phyloP scores from a whole-genome alignment of 441 rosid species.

The Euphorbia schlechtendalii region DNA sequence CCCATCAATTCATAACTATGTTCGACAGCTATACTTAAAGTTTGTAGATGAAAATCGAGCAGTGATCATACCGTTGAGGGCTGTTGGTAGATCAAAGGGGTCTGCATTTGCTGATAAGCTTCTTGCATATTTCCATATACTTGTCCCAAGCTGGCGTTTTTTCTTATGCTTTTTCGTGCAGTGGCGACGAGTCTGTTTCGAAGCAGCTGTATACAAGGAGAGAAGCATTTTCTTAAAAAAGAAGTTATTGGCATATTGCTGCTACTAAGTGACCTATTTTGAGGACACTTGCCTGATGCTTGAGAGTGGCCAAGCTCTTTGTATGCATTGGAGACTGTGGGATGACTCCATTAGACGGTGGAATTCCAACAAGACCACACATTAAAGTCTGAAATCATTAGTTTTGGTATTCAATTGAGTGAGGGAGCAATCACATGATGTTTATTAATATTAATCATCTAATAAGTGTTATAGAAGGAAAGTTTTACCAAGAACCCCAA shows the following conservation, averaged over 20 bases:
- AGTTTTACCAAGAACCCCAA: slow-evolving; percentile 62
- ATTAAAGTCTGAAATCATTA: slow-evolving; percentile 52
- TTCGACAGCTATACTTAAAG: not conserved
- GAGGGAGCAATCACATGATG: not conserved
- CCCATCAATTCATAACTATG: not conserved
- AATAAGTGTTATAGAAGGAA: not conserved
- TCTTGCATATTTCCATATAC: slow-evolving; percentile 86
- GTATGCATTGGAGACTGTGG: slow-evolving; percentile 99
- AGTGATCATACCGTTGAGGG: slow-evolving; percentile 35
- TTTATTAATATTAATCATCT: not conserved
- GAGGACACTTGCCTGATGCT: slow-evolving; percentile 53
- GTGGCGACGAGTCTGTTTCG: slow-evolving; percentile 68
- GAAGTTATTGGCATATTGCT: not conserved
- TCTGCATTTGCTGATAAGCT: slow-evolving; percentile 78
- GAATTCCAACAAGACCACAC: slow-evolving; percentile 86
- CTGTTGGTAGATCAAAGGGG: slow-evolving; percentile 68
- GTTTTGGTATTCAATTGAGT: not conserved
- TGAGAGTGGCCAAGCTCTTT: slow-evolving; percentile 89
- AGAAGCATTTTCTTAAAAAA: not conserved
- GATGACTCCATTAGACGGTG: slow-evolving; percentile 92
- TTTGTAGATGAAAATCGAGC: not conserved
- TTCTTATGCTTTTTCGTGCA: slow-evolving; percentile 55
- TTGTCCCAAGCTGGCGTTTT: slow-evolving; percentile 80
- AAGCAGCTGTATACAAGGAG: slow-evolving; percentile 45
- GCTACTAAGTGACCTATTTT: not conserved